A percentile compares a stretch with the other conserved stretches of the same genome.
phyloP scores from a whole-genome alignment of 192 early-diverging fungal species.

The Gamsiella multidivaricata region DNA sequence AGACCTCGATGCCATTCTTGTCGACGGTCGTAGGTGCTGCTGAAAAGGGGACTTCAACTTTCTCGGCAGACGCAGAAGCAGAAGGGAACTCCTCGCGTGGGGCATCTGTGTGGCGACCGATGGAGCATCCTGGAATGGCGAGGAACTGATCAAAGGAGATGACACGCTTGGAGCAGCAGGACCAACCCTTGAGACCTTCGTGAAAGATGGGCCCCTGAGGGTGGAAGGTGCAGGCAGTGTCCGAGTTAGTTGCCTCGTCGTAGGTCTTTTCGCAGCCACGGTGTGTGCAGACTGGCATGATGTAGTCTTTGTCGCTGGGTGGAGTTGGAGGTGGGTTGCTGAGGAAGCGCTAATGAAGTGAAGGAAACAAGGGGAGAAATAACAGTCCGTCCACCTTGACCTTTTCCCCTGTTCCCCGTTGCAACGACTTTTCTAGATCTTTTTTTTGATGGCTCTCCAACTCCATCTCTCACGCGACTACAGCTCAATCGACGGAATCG shows the following conservation, averaged over 20 bases:
- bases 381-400: not conserved
- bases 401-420: not conserved
- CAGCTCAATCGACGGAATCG: conserved; percentile 20
- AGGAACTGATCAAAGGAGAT: conserved; percentile 94
- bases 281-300: conserved; percentile 74
- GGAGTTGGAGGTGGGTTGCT: not conserved
- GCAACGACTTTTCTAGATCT: conserved; percentile 20
- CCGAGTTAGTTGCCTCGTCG: conserved; percentile 76
- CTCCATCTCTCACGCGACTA: conserved; percentile 44
- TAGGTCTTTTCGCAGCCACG: conserved; percentile 91
- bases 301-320: conserved; percentile 6
- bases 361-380: not conserved
- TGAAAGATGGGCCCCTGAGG: conserved; percentile 93
- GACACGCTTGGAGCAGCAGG: conserved; percentile 92
- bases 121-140: conserved; percentile 85
- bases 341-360: conserved; percentile 4
- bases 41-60: conserved; percentile 32
- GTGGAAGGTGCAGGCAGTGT: conserved; percentile 89
- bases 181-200: conserved; percentile 96
- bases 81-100: conserved; percentile 40
- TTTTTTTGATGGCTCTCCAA: conserved; percentile 7
- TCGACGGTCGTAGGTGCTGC: conserved; percentile 36
- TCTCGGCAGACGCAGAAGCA: conserved; percentile 31
- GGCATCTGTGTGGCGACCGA: conserved; percentile 74
- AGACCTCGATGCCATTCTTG: conserved; percentile 36